phyloP scores from a whole-genome alignment of 2,329 filamentous ascomycete species.

The Cercospora sp. region DNA sequence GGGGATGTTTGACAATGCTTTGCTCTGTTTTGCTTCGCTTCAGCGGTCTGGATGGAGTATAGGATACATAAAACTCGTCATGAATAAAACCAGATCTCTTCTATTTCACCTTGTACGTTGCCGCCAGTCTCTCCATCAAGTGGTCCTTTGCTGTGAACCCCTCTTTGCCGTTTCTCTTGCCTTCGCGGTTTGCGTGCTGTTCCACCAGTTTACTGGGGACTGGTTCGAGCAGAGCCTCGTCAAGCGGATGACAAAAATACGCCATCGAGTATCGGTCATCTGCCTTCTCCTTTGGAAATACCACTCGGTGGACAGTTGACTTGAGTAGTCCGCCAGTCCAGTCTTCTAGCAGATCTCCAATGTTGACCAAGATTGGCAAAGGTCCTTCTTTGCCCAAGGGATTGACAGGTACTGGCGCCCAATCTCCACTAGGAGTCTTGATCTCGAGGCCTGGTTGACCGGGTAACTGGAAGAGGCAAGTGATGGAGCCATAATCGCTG shows the following conservation, averaged over 20 bases:
- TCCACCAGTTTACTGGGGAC: constrained; percentile 56
- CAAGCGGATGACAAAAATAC: constrained; percentile 64
- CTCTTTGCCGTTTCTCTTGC: constrained; percentile 36
- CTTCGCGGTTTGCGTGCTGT: constrained; percentile 37
- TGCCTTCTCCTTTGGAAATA: constrained; percentile 57
- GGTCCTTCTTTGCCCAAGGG: constrained; percentile 43
- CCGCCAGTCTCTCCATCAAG: constrained; percentile 57
- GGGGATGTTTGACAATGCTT: not conserved
- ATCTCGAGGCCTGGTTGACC: constrained; percentile 88
- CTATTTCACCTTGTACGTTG: constrained; percentile 54
- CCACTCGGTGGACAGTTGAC: constrained; percentile 84
- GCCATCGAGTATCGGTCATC: constrained; percentile 42
- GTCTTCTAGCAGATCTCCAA: constrained; percentile 73
- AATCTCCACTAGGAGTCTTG: constrained; percentile 54
- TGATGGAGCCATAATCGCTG: constrained; percentile 75
- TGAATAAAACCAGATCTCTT: not conserved
- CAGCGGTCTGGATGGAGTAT: not conserved
- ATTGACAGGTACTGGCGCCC: constrained; percentile 48
- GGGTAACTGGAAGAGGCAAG: constrained; percentile 77
- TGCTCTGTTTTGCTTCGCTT: not conserved
- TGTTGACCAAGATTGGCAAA: constrained; percentile 67
- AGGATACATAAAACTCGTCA: not conserved
- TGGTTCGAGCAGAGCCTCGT: constrained; percentile 54
- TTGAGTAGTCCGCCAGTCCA: constrained; percentile 89
- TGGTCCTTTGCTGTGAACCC: constrained; percentile 60